Base-by-base conservation (phyloP, 495 filamentous ascomycete genomes). In the Aspergillus avenaceus region DNA sequence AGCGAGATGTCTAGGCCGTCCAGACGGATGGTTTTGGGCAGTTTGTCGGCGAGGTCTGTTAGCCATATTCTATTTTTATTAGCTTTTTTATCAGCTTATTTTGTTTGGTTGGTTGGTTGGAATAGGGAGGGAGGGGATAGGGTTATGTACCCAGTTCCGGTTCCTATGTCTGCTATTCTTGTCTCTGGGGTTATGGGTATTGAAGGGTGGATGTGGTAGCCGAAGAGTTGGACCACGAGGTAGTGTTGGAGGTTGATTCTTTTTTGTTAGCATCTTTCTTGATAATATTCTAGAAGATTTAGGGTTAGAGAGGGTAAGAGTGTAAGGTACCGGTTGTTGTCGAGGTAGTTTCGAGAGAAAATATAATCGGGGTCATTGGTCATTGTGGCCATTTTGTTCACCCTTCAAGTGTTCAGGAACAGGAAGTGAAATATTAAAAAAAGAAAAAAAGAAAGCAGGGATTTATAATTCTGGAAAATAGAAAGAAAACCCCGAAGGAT, bases 1-100 rank as follows among this genome's bases (percentile, higher is more conserved):
- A 36, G 14, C 8, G 45, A 47, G 31, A 36, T 38, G 18, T 47
- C 45, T 5, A 47, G 14, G 14, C 19, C 45, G 11, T 47, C 45
- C 3, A 47, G 31, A 3, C 22, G 31, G 9, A 47, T 31, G 1
- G 45, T n/a, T 5, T 5, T 14, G 3, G 45, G 45, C 8, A 47
- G 28, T 23, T 25, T 18, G 8, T 22, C 14, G 19, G 45, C 45
- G 6, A 47, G 31, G 23, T 47, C 45, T 0, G 22, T 37, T 7
- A 47, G 31, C 45, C 45, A 47, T 26, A 47, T 38, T 7, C 28
- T 47, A 22, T 13, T 4, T 11, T 4, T 4, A 8, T 25, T 6
- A 36, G 32, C 1, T 3, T 31, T 13, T 2, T 31, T 31, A 13
- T 3, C 9, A 8, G 9, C 28, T 8, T 8, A 31, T 3, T 8